Base-by-base conservation (phyloP, 352 stramenopile genomes). In the Halophytophthora polymorphica region DNA sequence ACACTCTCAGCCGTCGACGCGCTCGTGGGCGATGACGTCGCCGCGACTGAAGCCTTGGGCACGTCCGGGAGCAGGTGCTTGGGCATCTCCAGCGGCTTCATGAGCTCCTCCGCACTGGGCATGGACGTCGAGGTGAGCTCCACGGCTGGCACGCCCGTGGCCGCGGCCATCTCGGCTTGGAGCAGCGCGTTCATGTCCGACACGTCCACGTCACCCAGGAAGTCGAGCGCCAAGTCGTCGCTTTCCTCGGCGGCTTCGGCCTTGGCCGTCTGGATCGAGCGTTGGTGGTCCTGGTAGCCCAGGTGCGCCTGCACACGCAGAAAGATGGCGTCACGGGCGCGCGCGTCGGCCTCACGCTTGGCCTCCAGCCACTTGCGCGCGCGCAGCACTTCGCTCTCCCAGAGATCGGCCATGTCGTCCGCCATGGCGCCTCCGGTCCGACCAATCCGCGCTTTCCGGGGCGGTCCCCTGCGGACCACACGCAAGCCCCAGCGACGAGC, bases 171-270 rank as follows among this genome's bases (percentile, higher is more conserved):
- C 41, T 78, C 71, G 1, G 61, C 64, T 33, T 75, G 64, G 33
- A 88, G 46, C 43, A 90, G 37, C 48, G 62, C 54, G 19, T 55
- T 70, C 53, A 90, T 78, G 50, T 88, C 79, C 6, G 74, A 50
- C 18, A 56, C 58, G 38, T 85, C 53, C 18, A 90, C 61, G 37
- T 73, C 71, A 2, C 44, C 55, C 31, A 90, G 50, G 44, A 90
- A 90, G 23, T 79, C 73, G 5, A 90, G 62, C 50, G 56, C 60
- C 23, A 77, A 17, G 35, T 67, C 63, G 6, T 64, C 22, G 25
- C 62, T 46, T 5, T 63, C 59, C 8, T 67, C 60, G n/a, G 77
- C 59, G 13, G 55, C 61, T 6, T 47, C 56, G n/a, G 42, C 40
- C 22, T 46, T 45, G 3, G 56, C 63, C n/a, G 45, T 62, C 38